Base-by-base conservation (phyloP, 352 stramenopile genomes). In the Phytophthora nicotianae region DNA sequence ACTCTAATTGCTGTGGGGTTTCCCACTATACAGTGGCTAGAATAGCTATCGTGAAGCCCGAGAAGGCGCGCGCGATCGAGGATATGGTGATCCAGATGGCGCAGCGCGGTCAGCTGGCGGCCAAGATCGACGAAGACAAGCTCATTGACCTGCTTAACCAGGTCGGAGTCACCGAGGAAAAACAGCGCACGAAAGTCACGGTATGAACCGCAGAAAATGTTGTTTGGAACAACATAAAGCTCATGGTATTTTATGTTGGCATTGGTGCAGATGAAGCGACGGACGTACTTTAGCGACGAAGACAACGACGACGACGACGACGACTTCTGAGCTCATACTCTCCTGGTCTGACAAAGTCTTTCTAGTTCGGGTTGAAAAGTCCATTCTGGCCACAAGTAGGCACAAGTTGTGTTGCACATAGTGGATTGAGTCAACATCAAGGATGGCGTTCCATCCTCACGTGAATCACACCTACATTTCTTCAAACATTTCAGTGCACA, bases 41-140 rank as follows among this genome's bases (percentile, higher is more conserved):
- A 85, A 90, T 95, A 85, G 79, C 83, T 38, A 95, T 95, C 51
- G 87, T 95, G 10, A 95, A 95, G 79, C 85, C 87, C 2, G 85
- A 95, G 61, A 95, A 95, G 70, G 83, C 87, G 19, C 82, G 83
- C 13, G 83, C 81, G 20, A 89, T 95, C 42, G 87, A 93, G 69
- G 87, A 93, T 48, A 90, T 91, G 82, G 74, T 95, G 33, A 83
- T 93, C 32, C 78, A 94, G 69, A 93, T 95, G 87, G 87, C 87
- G 23, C 87, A 93, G 68, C 76, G 82, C n/a, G 87, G 87, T 14
- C 84, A 95, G 59, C 59, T 95, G 42, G 56, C 80, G 7, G 63
- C 79, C 63, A 91, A 93, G 62, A 93, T 95, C 67, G 81, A 91
- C 68, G 87, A 95, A 46, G 71, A 89, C 50, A 88, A 90, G 62